Percentiles rank a stretch among this genome's conserved stretches.
Evolutionary conservation across 2,329 filamentous ascomycete genomes (phyloP).

Genomic region (Fusarium praegraminearum): DNA sequence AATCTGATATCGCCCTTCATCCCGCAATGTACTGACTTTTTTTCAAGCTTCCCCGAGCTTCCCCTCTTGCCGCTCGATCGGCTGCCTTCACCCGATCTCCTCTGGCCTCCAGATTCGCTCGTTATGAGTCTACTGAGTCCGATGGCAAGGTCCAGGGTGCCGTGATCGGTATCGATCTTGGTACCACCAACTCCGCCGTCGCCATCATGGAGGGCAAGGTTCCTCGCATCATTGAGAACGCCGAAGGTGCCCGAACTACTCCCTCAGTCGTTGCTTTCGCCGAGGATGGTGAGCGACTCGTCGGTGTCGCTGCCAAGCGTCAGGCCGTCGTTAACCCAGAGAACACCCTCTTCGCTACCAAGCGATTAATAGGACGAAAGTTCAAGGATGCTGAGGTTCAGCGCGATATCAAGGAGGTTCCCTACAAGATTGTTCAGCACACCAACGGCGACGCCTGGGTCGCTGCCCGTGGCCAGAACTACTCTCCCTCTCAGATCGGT

Average conservation of each 20-base stretch:
- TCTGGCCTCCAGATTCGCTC: constrained; percentile 77
- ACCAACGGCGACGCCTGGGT: constrained; percentile 97
- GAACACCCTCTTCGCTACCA: constrained; percentile 98
- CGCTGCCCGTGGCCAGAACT: constrained; percentile 90
- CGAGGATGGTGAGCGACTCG: constrained; percentile 93
- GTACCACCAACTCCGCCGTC: constrained; percentile 97
- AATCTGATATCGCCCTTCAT: not conserved
- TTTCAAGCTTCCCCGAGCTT: constrained; percentile 80
- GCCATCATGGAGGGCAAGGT: constrained; percentile 97
- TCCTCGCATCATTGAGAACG: constrained; percentile 97
- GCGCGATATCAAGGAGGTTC: constrained; percentile 96
- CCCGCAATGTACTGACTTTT: constrained; percentile 34
- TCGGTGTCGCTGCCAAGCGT: constrained; percentile 97
- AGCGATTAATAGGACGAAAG: constrained; percentile 98
- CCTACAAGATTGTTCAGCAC: constrained; percentile 99
- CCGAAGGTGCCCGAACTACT: constrained; percentile 72
- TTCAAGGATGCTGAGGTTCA: constrained; percentile 94
- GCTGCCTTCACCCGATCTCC: constrained; percentile 76
- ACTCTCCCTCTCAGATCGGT: constrained; percentile 98
- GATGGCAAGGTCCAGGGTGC: constrained; percentile 85
- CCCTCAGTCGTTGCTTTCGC: constrained; percentile 95
- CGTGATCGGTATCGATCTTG: constrained; percentile 98
- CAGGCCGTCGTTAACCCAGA: constrained; percentile 98
- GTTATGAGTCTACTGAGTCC: constrained; percentile 76
- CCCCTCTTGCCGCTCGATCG: constrained; percentile 75